Percentiles rank a stretch among this genome's conserved stretches.
phyloP scores from a whole-genome alignment of 1,284 basidiomycete species.

The Boletus sp. region DNA sequence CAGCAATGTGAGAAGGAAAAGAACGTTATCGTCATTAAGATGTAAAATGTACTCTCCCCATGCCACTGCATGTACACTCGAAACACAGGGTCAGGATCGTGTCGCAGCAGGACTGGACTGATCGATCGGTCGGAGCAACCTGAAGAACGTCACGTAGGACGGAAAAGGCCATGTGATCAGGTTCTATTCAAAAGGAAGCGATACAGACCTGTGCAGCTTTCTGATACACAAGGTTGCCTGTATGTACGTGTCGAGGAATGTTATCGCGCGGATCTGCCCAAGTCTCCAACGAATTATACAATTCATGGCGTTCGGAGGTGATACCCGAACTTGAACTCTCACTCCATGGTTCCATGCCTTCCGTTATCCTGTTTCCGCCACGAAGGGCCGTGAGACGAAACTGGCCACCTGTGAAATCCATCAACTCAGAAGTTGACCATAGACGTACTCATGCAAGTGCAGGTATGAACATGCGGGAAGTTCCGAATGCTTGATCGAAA shows the following conservation, averaged over 20 bases:
- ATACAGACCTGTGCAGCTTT: constrained; percentile 34
- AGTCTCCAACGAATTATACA: constrained; percentile 27
- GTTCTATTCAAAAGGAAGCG: constrained; percentile 19
- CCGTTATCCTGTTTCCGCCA: constrained; percentile 1
- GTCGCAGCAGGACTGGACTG: constrained; percentile 38
- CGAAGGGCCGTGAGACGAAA: constrained; percentile 24
- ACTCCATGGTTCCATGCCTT: constrained; percentile 10
- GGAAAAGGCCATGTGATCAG: constrained; percentile 7
- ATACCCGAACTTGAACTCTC: constrained; percentile 20
- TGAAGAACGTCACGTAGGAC: constrained; percentile 45
- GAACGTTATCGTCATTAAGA: constrained; percentile 10
- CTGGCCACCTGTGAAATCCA: constrained; percentile 17
- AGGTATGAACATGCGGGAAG: constrained; percentile 36
- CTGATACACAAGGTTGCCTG: constrained; percentile 37
- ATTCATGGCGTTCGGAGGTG: constrained; percentile 24
- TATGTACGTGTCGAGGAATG: constrained; percentile 26
- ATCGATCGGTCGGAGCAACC: constrained; percentile 35
- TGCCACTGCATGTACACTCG: constrained; percentile 32
- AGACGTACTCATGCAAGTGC: constrained; percentile 33
- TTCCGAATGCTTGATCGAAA: constrained; percentile 50
- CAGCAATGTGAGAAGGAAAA: constrained; percentile 11
- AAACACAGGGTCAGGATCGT: constrained; percentile 32
- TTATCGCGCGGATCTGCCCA: constrained; percentile 28
- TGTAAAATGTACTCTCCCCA: constrained; percentile 37
- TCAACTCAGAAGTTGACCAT: constrained; percentile 1